These are phyloP conservation scores for Hypoxylon sp. DNA, from an alignment of 2,329 filamentous ascomycete genomes.

Conservation along the genomic window DNA sequence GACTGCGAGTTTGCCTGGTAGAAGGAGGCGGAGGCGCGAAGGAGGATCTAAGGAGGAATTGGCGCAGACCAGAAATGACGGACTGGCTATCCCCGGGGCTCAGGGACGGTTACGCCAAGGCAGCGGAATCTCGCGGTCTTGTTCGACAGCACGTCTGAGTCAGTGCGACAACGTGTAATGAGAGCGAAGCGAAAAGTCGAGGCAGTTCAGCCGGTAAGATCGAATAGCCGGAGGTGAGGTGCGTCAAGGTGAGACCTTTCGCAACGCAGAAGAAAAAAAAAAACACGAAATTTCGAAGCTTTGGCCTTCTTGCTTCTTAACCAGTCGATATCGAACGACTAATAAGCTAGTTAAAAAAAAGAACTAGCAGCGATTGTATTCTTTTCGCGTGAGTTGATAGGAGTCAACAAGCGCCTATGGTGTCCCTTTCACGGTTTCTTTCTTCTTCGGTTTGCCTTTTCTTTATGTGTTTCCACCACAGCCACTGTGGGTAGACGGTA, in stretches of 20 bases:
- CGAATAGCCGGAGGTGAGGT: slow-evolving; percentile 35
- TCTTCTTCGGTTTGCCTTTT: slow-evolving; percentile 35
- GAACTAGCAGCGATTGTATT: slow-evolving; percentile 13
- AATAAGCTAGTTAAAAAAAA: slow-evolving; percentile 22
- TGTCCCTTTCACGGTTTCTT: slow-evolving; percentile 36
- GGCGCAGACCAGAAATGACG: slow-evolving; percentile 46
- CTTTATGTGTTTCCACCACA: slow-evolving; percentile 41
- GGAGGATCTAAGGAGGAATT: slow-evolving; percentile 45
- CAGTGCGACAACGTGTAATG: slow-evolving; percentile 52
- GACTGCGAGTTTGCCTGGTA: slow-evolving; percentile 37
- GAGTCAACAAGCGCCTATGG: slow-evolving; percentile 22
- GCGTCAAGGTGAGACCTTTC: slow-evolving; percentile 52
- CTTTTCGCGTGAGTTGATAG: slow-evolving; percentile 23
- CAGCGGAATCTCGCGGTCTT: slow-evolving; percentile 48
- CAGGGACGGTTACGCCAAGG: slow-evolving; percentile 50
- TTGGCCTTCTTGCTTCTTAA: slow-evolving; percentile 33
- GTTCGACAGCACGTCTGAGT: slow-evolving; percentile 53
- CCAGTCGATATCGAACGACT: slow-evolving; percentile 40
- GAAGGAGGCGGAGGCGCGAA: slow-evolving; percentile 40
- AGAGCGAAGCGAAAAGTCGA: slow-evolving; percentile 46
- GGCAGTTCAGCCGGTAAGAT: slow-evolving; percentile 45
- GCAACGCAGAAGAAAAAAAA: slow-evolving; percentile 40
- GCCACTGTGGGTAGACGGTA: slow-evolving; percentile 36
- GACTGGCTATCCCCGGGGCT: slow-evolving; percentile 48
- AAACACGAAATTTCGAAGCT: slow-evolving; percentile 35